Percentiles rank a stretch among this genome's conserved stretches.
These are phyloP conservation scores for Hypoxylon subgilvum DNA, from an alignment of 495 filamentous ascomycete genomes.

Conservation along the genomic window DNA sequence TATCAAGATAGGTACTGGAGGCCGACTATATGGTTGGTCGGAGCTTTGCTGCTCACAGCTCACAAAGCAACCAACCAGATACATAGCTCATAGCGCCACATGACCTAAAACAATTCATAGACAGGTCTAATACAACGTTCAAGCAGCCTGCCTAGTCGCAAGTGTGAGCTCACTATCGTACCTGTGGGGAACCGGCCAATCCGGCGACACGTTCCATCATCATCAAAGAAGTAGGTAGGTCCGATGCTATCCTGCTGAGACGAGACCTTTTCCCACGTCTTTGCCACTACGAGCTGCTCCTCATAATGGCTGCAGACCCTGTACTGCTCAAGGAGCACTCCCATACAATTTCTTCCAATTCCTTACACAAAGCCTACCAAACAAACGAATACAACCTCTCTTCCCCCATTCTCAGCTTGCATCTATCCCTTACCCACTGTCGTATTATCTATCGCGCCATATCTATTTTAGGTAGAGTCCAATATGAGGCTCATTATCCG, in stretches of 20 bases:
- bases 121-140: constrained; percentile 45
- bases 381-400: constrained; percentile 10
- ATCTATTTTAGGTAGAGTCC: constrained; percentile 12
- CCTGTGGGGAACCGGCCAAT: constrained; percentile 34
- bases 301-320: constrained; percentile 40
- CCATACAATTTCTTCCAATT: constrained; percentile 14
- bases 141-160: constrained; percentile 29
- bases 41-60: constrained; percentile 17
- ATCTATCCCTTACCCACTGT: constrained; percentile 10
- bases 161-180: constrained; percentile 29
- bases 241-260: constrained; percentile 30
- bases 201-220: constrained; percentile 43
- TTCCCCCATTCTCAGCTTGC: constrained; percentile 7
- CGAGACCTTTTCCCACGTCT: constrained; percentile 21
- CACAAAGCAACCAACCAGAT: constrained; percentile 41
- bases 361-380: constrained; percentile 16
- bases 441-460: constrained; percentile 22
- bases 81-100: constrained; percentile 34
- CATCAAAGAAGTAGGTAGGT: constrained; percentile 11
- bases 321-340: constrained; percentile 13
- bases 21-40: constrained; percentile 26
- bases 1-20: no score
- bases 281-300: constrained; percentile 27
- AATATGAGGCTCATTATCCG: constrained; percentile 85
- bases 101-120: constrained; percentile 37